Base-by-base conservation (phyloP, 768 basidiomycete genomes). In the Chiua virens region DNA sequence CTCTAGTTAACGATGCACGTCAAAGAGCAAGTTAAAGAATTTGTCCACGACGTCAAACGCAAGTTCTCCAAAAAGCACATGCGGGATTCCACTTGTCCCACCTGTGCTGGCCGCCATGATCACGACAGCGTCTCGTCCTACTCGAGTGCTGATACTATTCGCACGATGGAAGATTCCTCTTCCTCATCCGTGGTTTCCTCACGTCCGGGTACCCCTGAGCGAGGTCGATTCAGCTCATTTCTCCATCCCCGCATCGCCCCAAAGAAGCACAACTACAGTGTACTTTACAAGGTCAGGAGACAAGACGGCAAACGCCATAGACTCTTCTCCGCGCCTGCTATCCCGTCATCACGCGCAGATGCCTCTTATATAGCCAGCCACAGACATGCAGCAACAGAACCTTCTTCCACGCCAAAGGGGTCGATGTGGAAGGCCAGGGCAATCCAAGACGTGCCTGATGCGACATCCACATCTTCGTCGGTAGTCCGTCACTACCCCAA, bases 11-110 rank as follows among this genome's bases (percentile, higher is more conserved):
- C 46, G 20, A 69, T 71, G 69, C 67, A 70, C 23, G 64, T 68
- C 59, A 66, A 64, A 43, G 57, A 61, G 17, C 55, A 62, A 1
- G 65, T 69, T 38, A 65, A 60, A 22, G 65, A 59, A 0, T 58
- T 69, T 21, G 61, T 69, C 13, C 59, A 71, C 11, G 67, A 63
- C 13, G 63, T 71, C 27, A 71, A 69, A 45, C 68, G 61, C 45
- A 67, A 45, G 43, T 58, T 69, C 18, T 71, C 69, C 18, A 49
- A 57, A 6, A 69, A 59, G 41, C 63, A 37, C 47, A 60, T 53
- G 28, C 58, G 59, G 18, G 50, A 51, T 4, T 42, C 43, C 18
- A 55, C 57, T 28, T 48, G 47, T 32, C 48, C 62, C 25, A 47
- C 53, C 11, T 50, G 57, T 46, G 34, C 50, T 20, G 13, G 8